Evolutionary conservation across 176 grass and related monocot species (phyloP).

Genomic region (Dendrocalamus sinicus): DNA sequence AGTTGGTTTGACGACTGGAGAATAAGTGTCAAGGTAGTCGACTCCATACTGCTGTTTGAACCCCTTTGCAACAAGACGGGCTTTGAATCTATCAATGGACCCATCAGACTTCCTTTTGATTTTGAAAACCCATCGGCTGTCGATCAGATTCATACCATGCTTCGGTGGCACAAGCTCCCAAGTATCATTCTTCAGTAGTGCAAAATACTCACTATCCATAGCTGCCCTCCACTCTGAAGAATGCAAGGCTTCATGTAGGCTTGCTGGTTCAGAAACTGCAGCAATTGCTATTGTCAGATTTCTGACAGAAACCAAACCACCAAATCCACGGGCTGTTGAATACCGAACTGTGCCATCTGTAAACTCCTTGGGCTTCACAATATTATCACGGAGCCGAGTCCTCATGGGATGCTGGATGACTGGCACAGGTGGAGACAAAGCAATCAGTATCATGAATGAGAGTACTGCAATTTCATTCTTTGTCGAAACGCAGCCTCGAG

Average conservation of each 20-base stretch:
- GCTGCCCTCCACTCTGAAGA: background rate
- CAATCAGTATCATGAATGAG: fast-evolving
- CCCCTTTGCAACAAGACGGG: background rate
- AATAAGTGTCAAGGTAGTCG: background rate
- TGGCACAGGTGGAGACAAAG: too few relatives aligned
- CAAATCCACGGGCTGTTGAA: fast-evolving
- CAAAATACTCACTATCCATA: background rate
- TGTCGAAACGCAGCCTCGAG: too few relatives aligned
- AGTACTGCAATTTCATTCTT: too few relatives aligned
- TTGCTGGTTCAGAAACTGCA: background rate
- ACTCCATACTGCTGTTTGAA: background rate
- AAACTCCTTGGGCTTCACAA: background rate
- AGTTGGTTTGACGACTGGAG: background rate
- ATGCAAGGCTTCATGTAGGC: background rate
- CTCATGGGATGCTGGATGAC: background rate
- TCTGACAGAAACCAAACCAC: fast-evolving
- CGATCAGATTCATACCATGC: background rate
- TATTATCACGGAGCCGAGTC: background rate
- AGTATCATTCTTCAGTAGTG: background rate
- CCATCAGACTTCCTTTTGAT: background rate
- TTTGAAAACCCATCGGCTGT: background rate
- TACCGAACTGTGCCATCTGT: background rate
- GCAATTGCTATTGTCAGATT: fast-evolving
- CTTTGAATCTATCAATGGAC: background rate
- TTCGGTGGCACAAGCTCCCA: background rate